Conservation (phyloP, 208 protist genomes). For the Acanthamoeba healyi region DNA sequence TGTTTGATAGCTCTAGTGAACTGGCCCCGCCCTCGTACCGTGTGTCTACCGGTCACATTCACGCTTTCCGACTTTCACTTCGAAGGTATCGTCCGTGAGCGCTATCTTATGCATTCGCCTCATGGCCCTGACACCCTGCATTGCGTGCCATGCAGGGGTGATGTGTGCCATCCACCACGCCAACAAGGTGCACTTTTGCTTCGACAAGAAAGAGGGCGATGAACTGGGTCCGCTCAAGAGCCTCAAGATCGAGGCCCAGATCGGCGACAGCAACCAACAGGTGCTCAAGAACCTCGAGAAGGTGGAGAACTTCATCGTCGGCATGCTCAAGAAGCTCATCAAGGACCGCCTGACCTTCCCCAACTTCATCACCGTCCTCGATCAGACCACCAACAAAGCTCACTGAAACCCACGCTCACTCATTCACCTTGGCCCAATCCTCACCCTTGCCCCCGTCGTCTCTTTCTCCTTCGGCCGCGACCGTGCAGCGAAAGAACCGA, state of each 20-base stretch:
- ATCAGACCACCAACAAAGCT: neutral
- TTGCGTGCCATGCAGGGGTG: conserved; percentile 1
- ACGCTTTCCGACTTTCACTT: conserved; percentile 33
- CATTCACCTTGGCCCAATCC: no score
- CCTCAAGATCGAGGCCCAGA: conserved; percentile 47
- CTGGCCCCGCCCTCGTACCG: neutral
- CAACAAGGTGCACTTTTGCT: conserved; percentile 11
- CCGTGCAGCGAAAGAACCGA: no score
- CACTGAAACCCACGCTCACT: neutral
- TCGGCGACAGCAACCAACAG: neutral
- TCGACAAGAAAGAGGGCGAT: conserved; percentile 9
- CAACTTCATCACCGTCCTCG: neutral
- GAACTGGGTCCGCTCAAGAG: neutral
- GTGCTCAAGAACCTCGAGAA: conserved; percentile 8
- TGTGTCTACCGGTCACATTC: conserved; percentile 18
- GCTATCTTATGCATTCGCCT: no score
- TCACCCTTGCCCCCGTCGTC: no score
- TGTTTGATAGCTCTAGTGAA: conserved; percentile 10
- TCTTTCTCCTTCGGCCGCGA: no score
- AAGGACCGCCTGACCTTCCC: conserved; percentile 8
- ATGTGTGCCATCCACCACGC: conserved; percentile 30
- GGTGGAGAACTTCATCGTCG: conserved; percentile 46
- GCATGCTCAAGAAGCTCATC: conserved; percentile 44
- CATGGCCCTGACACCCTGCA: no score
- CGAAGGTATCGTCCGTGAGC: neutral